Percentiles rank a stretch among this genome's conserved stretches.
Conservation (phyloP, 805 yeast genomes). For the Nadsonia fulvescens region DNA sequence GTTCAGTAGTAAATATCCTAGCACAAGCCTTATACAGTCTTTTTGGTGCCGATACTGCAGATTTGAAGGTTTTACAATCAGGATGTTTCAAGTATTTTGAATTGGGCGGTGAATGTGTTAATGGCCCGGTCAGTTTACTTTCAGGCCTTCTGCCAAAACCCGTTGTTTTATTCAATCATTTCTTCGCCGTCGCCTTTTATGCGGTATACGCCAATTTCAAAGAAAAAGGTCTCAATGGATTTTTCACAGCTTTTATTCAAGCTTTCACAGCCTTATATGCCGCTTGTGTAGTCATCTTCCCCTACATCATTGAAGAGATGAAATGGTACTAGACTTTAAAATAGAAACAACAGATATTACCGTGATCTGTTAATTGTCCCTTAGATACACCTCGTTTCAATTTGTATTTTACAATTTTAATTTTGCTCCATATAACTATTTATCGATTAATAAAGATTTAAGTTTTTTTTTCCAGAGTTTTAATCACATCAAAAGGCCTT, state of each 20-base stretch:
- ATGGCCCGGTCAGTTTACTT: conserved; percentile 66
- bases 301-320: conserved; percentile 33
- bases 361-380: too few species aligned
- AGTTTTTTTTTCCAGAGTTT: too few species aligned
- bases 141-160: conserved; percentile 73
- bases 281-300: conserved; percentile 65
- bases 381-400: too few species aligned
- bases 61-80: conserved; percentile 51
- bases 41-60: conserved; percentile 62
- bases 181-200: conserved; percentile 79
- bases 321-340: conserved; percentile 9
- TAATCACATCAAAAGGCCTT: too few species aligned
- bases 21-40: conserved; percentile 79
- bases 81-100: conserved; percentile 84
- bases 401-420: too few species aligned
- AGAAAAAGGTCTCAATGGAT: conserved; percentile 43
- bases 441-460: too few species aligned
- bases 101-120: conserved; percentile 65
- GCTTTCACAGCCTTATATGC: conserved; percentile 49
- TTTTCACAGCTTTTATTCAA: conserved; percentile 57
- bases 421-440: too few species aligned
- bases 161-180: conserved; percentile 57
- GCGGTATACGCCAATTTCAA: conserved; percentile 52
- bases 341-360: too few species aligned
- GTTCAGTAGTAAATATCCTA: conserved; percentile 72